Percentiles rank a stretch among this genome's conserved stretches.
phyloP scores from a whole-genome alignment of 106 monocot species.

The Agapanthus africanus region DNA sequence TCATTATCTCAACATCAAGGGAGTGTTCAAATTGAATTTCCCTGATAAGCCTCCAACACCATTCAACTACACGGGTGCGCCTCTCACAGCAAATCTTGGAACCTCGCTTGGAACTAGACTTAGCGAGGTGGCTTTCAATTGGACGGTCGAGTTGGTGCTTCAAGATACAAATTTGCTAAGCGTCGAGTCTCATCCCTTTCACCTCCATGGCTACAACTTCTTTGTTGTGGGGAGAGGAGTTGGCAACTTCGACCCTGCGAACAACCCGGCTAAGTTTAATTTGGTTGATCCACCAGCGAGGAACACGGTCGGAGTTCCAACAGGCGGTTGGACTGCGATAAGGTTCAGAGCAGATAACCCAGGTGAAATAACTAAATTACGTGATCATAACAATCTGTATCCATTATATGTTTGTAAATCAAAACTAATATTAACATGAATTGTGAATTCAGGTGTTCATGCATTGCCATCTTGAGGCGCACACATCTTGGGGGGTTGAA shows the following conservation, averaged over 20 bases:
- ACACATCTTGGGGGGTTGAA: constrained; percentile 46
- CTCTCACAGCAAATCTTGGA: constrained; percentile 19
- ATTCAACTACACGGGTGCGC: constrained; percentile 26
- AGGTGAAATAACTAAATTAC: constrained; percentile 3
- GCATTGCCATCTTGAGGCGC: constrained; percentile 43
- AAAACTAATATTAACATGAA: background rate
- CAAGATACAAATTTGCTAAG: constrained; percentile 22
- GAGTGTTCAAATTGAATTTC: constrained; percentile 24
- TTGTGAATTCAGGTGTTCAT: constrained; percentile 18
- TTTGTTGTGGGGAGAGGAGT: constrained; percentile 22
- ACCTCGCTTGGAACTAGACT: constrained; percentile 13
- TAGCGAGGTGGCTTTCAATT: constrained; percentile 17
- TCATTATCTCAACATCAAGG: constrained; percentile 19
- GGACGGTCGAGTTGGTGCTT: constrained; percentile 20
- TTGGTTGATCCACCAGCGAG: constrained; percentile 25
- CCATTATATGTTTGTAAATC: background rate
- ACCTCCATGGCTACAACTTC: constrained; percentile 28
- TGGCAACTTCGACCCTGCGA: constrained; percentile 18
- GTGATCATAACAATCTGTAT: background rate
- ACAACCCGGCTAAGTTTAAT: constrained; percentile 21
- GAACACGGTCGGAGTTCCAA: constrained; percentile 25
- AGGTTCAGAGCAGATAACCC: constrained; percentile 28
- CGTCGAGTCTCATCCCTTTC: constrained; percentile 21
- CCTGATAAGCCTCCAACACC: constrained; percentile 14
- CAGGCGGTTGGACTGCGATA: constrained; percentile 27